Conservation (phyloP, 2,329 filamentous ascomycete species). For the Leptographium lundbergii region DNA sequence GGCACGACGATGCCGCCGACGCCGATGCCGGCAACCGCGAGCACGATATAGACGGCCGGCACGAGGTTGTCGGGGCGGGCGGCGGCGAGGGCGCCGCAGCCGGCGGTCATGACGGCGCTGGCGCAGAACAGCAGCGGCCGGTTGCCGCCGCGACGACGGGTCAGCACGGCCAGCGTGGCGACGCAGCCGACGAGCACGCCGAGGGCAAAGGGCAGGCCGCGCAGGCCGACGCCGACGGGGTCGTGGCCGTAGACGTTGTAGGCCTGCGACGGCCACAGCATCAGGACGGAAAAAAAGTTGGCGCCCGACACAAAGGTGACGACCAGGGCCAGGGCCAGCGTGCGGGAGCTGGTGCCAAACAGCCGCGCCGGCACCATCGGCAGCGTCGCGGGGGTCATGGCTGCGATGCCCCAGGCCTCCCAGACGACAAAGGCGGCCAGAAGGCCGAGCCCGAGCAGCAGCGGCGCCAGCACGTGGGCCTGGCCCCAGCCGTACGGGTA, state of each 20-base stretch:
- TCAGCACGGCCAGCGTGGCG: constrained; percentile 44
- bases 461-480: constrained; percentile 31
- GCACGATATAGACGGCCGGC: constrained; percentile 37
- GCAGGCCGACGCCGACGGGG: constrained; percentile 49
- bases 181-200: constrained; percentile 49
- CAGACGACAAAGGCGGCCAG: constrained; percentile 38
- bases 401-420: constrained; percentile 39
- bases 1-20: constrained; percentile 58
- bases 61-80: constrained; percentile 37
- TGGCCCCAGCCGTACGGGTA: constrained; percentile 25
- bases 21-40: constrained; percentile 50
- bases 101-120: constrained; percentile 52
- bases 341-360: constrained; percentile 24
- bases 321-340: constrained; percentile 37
- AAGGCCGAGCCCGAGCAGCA: constrained; percentile 36
- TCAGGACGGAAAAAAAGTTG: constrained; percentile 42
- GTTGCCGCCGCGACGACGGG: constrained; percentile 43
- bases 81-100: constrained; percentile 40
- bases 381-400: constrained; percentile 21
- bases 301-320: constrained; percentile 48
- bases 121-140: constrained; percentile 46
- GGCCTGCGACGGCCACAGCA: constrained; percentile 52
- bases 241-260: constrained; percentile 56
- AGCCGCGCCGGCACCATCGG: constrained; percentile 38
- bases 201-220: constrained; percentile 52